phyloP scores from a whole-genome alignment of 148 eudicot genomes.

The Persicaria maculosa region DNA sequence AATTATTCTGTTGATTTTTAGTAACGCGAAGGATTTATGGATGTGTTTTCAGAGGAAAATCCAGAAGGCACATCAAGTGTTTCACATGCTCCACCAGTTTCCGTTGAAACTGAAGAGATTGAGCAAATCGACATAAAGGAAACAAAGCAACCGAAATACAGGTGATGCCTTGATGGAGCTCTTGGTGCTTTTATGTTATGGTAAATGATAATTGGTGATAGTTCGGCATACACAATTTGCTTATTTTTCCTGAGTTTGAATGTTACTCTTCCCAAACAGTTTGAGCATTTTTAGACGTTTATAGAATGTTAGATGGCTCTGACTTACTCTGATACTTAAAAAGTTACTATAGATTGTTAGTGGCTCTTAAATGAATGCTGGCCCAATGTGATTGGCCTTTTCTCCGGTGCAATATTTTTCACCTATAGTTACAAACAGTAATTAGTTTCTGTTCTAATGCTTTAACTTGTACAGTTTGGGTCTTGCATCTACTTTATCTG shows the following conservation, averaged over 20 bases:
- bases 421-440: neutral
- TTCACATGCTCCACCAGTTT: neutral
- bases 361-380: neutral
- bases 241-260: neutral
- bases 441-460: neutral
- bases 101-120: constrained; percentile 3
- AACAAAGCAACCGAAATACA: neutral
- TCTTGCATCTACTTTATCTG: constrained; percentile 3
- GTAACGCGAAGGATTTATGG: neutral
- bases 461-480: neutral
- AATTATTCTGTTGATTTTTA: neutral
- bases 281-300: neutral
- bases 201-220: neutral
- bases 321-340: neutral
- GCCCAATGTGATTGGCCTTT: neutral
- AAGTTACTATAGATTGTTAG: neutral
- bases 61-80: neutral
- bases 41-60: neutral
- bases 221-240: neutral
- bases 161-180: neutral
- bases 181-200: neutral
- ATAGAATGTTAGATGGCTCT: neutral
- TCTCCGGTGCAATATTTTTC: neutral
- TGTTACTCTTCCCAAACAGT: neutral
- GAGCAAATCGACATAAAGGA: neutral